Percentiles rank a stretch among this genome's conserved stretches.
These are phyloP conservation scores for Zymoseptoria tritici DNA, from an alignment of 2,329 filamentous ascomycete genomes.

Conservation along the genomic window DNA sequence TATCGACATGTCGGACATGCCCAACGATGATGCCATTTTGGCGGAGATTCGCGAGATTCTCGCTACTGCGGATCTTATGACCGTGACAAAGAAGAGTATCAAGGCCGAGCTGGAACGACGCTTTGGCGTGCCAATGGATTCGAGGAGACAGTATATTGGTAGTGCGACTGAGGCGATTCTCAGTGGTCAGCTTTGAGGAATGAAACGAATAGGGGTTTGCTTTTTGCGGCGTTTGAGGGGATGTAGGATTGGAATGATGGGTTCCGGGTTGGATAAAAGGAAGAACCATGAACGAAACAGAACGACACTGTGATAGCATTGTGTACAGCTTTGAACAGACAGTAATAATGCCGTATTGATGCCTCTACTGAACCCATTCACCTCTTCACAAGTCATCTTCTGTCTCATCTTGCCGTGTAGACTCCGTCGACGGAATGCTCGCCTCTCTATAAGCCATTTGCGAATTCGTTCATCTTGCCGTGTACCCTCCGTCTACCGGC, in stretches of 20 bases:
- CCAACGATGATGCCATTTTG: constrained; percentile 80
- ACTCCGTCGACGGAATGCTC: constrained; percentile 14
- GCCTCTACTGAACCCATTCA: background rate
- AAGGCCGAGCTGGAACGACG: constrained; percentile 86
- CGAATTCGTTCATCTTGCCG: constrained; percentile 2
- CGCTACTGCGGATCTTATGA: constrained; percentile 89
- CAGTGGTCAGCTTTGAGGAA: constrained; percentile 32
- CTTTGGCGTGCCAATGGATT: constrained; percentile 79
- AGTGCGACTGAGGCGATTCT: constrained; percentile 38
- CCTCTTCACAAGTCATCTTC: background rate
- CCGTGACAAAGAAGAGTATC: constrained; percentile 95
- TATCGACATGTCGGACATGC: constrained; percentile 63
- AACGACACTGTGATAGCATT: background rate
- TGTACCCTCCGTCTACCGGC: constrained; percentile 14
- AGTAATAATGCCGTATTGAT: background rate
- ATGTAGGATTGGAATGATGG: background rate
- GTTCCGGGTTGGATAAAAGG: background rate
- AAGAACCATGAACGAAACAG: background rate
- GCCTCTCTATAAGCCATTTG: background rate
- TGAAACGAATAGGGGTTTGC: background rate
- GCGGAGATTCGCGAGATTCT: constrained; percentile 93
- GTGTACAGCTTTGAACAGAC: background rate
- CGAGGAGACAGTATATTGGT: constrained; percentile 80
- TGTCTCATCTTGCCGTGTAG: constrained; percentile 5
- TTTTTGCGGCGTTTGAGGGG: background rate